Base-by-base conservation (phyloP, 2,329 filamentous ascomycete genomes). In the Monilinia fructigena region DNA sequence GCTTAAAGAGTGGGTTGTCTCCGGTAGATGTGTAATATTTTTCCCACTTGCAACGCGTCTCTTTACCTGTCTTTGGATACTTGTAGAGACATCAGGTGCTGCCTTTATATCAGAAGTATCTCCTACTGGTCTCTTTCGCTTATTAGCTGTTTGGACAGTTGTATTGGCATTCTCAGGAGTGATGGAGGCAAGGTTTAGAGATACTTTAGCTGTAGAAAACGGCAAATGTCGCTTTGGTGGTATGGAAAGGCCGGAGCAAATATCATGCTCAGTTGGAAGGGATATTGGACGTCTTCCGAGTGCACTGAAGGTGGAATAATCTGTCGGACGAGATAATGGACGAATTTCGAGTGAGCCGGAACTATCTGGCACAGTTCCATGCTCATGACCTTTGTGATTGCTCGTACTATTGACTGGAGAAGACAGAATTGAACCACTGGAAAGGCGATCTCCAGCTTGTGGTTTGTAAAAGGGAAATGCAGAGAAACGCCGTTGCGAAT, bases 211-310 rank as follows among this genome's bases (percentile, higher is more conserved):
- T 23, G 65, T 72, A 6, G 67, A 66, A 35, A 75, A 75, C 4
- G 75, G 74, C n/a, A 75, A 66, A 54, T 70, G 66, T 55, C 72
- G 69, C 65, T 62, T 72, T 31, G 74, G 73, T 20, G 74, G 73
- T 56, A 74, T 69, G 55, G 60, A 63, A 38, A 70, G 45, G 42
- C 26, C 35, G 16, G 26, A 54, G 45, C 42, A 61, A n/a, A n/a
- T 63, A 52, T 56, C 56, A 31, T 54, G 56, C 38, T 66, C 55
- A 56, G 47, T 40, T 58, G 67, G 48, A 40, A 67, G 35, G 53
- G 52, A 56, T 52, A 59, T 23, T 38, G 50, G 58, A 8, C 58
- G 45, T 50, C 23, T 61, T 26, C n/a, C 45, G 23, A 69, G 45
- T 28, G 28, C n/a, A 31, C n/a, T 45, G 10, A 54, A 66, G 18